phyloP scores from a whole-genome alignment of 345 rosid species.

The Reutealis trisperma region DNA sequence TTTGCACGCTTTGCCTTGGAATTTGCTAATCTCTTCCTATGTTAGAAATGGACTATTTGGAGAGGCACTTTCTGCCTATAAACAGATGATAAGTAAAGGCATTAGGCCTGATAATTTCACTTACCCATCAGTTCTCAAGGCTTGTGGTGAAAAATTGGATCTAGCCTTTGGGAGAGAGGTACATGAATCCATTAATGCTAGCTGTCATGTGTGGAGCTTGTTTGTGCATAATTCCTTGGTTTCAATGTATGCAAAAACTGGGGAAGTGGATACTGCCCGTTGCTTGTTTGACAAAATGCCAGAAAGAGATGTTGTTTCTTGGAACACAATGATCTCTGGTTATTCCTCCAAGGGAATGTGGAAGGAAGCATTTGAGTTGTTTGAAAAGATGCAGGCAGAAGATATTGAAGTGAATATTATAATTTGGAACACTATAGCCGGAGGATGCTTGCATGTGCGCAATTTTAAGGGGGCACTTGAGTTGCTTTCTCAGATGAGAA shows the following conservation, averaged over 20 bases:
- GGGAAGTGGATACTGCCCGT: constrained; percentile 46
- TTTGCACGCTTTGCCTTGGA: constrained; percentile 65
- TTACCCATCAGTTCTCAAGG: constrained; percentile 79
- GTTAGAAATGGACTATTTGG: constrained; percentile 40
- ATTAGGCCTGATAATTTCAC: constrained; percentile 69
- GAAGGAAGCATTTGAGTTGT: constrained; percentile 62
- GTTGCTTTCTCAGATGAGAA: constrained; percentile 57
- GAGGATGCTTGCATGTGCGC: constrained; percentile 52
- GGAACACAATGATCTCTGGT: constrained; percentile 67
- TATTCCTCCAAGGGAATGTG: constrained; percentile 72
- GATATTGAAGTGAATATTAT: constrained; percentile 49
- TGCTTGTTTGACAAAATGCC: constrained; percentile 60
- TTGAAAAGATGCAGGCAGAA: constrained; percentile 48
- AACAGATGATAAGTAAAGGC: constrained; percentile 54
- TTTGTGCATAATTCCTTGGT: constrained; percentile 72
- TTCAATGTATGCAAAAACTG: constrained; percentile 75
- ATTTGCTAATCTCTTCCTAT: constrained; percentile 60
- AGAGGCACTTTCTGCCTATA: constrained; percentile 53
- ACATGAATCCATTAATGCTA: constrained; percentile 52
- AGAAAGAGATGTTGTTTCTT: constrained; percentile 66
- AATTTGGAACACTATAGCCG: constrained; percentile 70
- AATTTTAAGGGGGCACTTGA: constrained; percentile 51
- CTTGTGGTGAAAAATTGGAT: constrained; percentile 65
- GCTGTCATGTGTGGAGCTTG: constrained; percentile 45
- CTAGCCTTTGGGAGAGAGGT: constrained; percentile 53